Conservation (phyloP, 179 eudicot species). For the Patellifolia procumbens region DNA sequence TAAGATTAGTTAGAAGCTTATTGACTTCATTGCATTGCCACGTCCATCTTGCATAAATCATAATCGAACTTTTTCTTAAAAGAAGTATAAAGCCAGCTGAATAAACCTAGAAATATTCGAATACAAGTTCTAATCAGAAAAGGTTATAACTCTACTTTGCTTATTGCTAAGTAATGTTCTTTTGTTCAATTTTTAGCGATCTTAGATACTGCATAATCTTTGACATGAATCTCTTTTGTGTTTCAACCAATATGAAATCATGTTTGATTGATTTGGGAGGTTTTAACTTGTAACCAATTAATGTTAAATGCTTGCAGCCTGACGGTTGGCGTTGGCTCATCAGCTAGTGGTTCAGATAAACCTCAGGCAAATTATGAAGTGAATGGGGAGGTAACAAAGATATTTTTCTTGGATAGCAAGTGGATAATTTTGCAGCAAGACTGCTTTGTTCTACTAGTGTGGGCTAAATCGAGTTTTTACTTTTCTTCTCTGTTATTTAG, state of each 20-base stretch:
- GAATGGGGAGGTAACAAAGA: constrained; percentile 88
- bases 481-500: constrained; percentile 37
- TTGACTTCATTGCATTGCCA: not conserved
- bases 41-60: not conserved
- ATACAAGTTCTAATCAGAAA: no score
- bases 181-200: not conserved
- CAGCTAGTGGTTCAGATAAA: constrained; percentile 45
- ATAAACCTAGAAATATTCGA: not conserved
- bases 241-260: not conserved
- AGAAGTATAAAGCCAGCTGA: not conserved
- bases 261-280: not conserved
- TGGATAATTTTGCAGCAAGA: constrained; percentile 9
- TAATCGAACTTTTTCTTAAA: not conserved
- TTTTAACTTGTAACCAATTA: constrained; percentile 16
- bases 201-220: not conserved
- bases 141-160: no score
- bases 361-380: constrained; percentile 62
- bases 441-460: no score
- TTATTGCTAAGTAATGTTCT: not conserved
- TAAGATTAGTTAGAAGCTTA: not conserved
- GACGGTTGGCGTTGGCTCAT: constrained; percentile 61
- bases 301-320: constrained; percentile 41
- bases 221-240: not conserved
- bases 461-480: constrained; percentile 2
- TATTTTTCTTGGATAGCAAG: constrained; percentile 6